Evolutionary conservation across 257 asterid genomes (phyloP).

Genomic region (Solanum clarkiae): DNA sequence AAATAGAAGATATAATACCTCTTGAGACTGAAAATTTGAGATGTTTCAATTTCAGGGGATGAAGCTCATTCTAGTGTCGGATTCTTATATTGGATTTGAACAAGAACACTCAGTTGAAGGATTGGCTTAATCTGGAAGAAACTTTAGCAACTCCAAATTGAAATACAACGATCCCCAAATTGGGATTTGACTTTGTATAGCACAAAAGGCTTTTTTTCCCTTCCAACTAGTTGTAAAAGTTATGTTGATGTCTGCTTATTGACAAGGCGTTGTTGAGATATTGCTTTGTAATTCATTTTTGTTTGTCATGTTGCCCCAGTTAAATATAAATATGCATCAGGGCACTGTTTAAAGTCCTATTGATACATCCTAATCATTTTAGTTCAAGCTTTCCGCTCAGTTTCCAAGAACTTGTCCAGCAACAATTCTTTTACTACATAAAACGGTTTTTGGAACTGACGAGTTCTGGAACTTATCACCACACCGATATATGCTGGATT

Average conservation of each 20-base stretch:
- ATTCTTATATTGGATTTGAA: conserved; percentile 71
- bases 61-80: conserved; percentile 70
- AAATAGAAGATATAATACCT: not conserved
- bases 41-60: conserved; percentile 39
- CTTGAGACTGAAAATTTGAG: not conserved
- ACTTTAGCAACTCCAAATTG: not conserved
- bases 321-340: not conserved
- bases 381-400: not conserved
- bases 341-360: not conserved
- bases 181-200: not conserved
- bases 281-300: not conserved
- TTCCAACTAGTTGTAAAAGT: not conserved
- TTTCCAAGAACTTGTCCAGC: not conserved
- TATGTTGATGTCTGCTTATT: not conserved
- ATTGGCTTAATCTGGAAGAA: conserved; percentile 10
- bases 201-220: not conserved
- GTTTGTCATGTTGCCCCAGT: not conserved
- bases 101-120: conserved; percentile 43
- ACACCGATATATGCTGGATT: not conserved
- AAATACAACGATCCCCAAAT: not conserved
- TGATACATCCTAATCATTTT: not conserved
- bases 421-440: not conserved
- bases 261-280: not conserved
- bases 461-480: not conserved
- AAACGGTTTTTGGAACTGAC: not conserved